Conservation (phyloP, 495 filamentous ascomycete genomes). For the Penicillium roqueforti region DNA sequence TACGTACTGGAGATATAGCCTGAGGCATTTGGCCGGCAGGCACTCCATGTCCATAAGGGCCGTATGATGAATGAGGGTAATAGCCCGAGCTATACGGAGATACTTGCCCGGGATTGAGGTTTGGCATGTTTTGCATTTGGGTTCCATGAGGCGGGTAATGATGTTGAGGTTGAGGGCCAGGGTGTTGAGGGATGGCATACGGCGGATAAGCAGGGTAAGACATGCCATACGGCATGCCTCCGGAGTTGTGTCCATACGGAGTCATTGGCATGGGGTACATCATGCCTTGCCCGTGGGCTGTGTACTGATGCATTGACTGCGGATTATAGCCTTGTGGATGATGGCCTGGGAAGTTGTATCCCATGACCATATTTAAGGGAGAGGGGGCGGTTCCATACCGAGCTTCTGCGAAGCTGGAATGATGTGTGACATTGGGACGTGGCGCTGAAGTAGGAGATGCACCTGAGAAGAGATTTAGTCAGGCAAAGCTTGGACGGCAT, state of each 20-base stretch:
- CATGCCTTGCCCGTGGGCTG: conserved; percentile 24
- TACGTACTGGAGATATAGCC: conserved; percentile 4
- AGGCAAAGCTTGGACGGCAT: background rate
- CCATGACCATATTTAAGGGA: conserved; percentile 47
- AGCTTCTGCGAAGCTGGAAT: conserved; percentile 20
- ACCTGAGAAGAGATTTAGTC: conserved; percentile 19
- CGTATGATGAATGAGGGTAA: conserved; percentile 26
- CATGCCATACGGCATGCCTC: conserved; percentile 27
- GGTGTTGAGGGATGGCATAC: conserved; percentile 29
- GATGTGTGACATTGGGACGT: conserved; percentile 21
- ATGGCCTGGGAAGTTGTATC: conserved; percentile 42
- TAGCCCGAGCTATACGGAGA: conserved; percentile 26
- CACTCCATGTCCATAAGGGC: conserved; percentile 17
- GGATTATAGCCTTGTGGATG: conserved; percentile 30
- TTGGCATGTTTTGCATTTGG: conserved; percentile 19
- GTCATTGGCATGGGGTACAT: conserved; percentile 37
- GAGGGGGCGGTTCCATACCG: conserved; percentile 29
- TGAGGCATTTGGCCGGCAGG: conserved; percentile 13
- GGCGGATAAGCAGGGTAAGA: conserved; percentile 30
- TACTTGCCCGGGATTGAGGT: conserved; percentile 20
- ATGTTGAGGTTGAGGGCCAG: conserved; percentile 23
- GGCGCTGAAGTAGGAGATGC: conserved; percentile 15
- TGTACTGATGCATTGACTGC: conserved; percentile 33
- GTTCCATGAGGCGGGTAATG: conserved; percentile 30
- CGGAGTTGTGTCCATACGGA: conserved; percentile 32